These are phyloP conservation scores for Rehmannia glutinosa DNA, from an alignment of 257 asterid species.

Conservation along the genomic window DNA sequence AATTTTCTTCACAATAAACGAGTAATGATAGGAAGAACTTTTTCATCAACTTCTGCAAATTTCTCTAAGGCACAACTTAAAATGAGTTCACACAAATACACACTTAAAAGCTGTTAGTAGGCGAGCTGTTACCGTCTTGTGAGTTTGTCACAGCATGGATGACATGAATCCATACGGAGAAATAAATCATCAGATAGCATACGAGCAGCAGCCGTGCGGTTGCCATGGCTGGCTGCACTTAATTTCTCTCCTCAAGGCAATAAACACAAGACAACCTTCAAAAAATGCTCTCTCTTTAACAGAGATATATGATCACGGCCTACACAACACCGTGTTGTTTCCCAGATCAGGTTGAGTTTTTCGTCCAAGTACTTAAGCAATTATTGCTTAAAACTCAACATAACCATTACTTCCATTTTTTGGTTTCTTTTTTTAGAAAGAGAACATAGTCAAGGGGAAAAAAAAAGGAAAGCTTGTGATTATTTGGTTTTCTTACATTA, in stretches of 20 bases:
- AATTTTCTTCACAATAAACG: too few relatives aligned
- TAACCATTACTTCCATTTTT: too few relatives aligned
- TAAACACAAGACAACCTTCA: too few relatives aligned
- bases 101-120: neutral
- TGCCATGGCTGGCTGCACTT: constrained; percentile 28
- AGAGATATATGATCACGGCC: too few relatives aligned
- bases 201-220: constrained; percentile 31
- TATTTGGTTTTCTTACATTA: constrained; percentile 4
- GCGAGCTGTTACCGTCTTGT: constrained; percentile 38
- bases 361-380: neutral
- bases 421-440: too few relatives aligned
- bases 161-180: constrained; percentile 14
- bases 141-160: constrained; percentile 27
- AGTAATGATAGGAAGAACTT: too few relatives aligned
- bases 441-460: neutral
- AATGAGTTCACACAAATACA: neutral
- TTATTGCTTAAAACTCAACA: neutral
- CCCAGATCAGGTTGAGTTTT: too few relatives aligned
- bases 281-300: neutral
- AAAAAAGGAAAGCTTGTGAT: neutral
- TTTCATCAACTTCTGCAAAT: too few relatives aligned
- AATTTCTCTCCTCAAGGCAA: too few relatives aligned
- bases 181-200: constrained; percentile 16
- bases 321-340: neutral
- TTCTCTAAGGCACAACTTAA: neutral